Conservation (phyloP, 108 stramenopile species). For the Seminavis robusta region DNA sequence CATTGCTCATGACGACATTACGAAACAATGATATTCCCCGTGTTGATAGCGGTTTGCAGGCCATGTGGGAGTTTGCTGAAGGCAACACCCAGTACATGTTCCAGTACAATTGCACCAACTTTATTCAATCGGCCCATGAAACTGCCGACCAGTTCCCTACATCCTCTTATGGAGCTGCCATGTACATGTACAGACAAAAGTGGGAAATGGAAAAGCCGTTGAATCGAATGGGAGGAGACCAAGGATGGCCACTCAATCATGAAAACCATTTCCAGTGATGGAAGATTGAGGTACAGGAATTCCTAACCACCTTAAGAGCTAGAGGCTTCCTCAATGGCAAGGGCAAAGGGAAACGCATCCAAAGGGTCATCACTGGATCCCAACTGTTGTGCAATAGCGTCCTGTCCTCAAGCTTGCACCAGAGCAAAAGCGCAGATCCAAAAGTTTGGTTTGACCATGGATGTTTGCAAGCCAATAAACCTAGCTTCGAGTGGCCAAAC, state of each 20-base stretch:
- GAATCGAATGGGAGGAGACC: slow-evolving; percentile 35
- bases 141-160: slow-evolving; percentile 41
- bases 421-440: too few relatives aligned
- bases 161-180: slow-evolving; percentile 46
- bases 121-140: slow-evolving; percentile 43
- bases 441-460: too few relatives aligned
- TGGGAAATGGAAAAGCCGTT: slow-evolving; percentile 34
- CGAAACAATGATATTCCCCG: slow-evolving; percentile 21
- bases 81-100: slow-evolving; percentile 37
- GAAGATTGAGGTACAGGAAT: slow-evolving; percentile 28
- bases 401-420: too few relatives aligned
- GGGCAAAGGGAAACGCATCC: too few relatives aligned
- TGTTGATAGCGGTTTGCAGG: slow-evolving; percentile 22
- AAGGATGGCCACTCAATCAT: slow-evolving; percentile 47
- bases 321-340: too few relatives aligned
- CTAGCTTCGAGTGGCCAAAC: too few relatives aligned
- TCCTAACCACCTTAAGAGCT: too few relatives aligned
- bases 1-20: slow-evolving; percentile 33
- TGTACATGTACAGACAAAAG: slow-evolving; percentile 36
- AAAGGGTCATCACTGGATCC: too few relatives aligned
- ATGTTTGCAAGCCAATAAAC: too few relatives aligned
- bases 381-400: too few relatives aligned
- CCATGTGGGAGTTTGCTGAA: slow-evolving; percentile 39
- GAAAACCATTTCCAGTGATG: slow-evolving; percentile 42
- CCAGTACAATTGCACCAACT: slow-evolving; percentile 38